Evolutionary conservation across 208 protist species (phyloP), one percentile per base, ranked within the genome.

Genomic region (Leishmania turanica): DNA sequence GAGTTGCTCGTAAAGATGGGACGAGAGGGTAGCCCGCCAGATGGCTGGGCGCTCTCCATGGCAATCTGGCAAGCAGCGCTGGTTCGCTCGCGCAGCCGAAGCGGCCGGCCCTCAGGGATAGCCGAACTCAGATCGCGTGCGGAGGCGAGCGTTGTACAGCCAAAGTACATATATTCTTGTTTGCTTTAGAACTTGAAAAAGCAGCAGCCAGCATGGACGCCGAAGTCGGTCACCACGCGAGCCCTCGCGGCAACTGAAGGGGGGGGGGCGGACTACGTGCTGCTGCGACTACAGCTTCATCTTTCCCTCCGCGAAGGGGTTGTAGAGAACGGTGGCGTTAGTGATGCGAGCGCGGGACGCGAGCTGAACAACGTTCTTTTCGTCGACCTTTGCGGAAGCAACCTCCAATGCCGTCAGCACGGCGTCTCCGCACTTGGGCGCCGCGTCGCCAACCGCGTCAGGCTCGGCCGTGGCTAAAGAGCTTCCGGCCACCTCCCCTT

Each of bases 251-350:
- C 47, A 75, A 40, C 13, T 27, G n/a, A 53, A 53, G n/a, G 13
- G 27, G 45, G n/a, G 13, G 27, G 45, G 40, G 8, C 17, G 17
- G 17, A 68, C 15, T 19, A 68, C 34, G 27, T 68, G 1, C 66
- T 37, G 34, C 72, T 24, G 37, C 37, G n/a, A 53, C 54, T 73
- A 85, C 54, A 74, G 66, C 19, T 74, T 72, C 42, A 74, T 53
- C 45, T 75, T 83, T 2, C 91, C 91, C 65, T 96, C 91, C 1
- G 94, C 91, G 86, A 97, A 97, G 1, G 94, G 94, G 79, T 97
- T 97, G 78, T 94, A 96, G 74, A 96, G 71, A 58, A 97, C 88
- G 9, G 90, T 94, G 19, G 85, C 72, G 40, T 74, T 76, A 27
- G 78, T 78, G 74, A 97, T 95, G 74, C 79, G 87, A 31, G 91